Conservation (phyloP, 768 basidiomycete genomes). For the Auriscalpium vulgare region DNA sequence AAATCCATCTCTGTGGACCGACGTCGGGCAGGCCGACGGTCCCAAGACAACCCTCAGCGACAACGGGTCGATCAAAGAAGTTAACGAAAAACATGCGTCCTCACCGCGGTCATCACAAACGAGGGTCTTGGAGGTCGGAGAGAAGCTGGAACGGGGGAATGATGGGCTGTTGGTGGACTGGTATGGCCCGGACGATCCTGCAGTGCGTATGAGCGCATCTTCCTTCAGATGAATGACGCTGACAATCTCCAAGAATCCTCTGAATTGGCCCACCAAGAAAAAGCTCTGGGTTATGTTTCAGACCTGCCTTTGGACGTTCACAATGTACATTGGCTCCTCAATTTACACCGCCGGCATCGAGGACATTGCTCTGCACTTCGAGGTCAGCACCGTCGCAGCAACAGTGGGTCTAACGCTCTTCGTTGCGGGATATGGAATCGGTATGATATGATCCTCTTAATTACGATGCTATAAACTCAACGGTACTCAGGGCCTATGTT, state of each 20-base stretch:
- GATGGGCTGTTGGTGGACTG: conserved; percentile 18
- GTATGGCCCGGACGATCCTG: conserved; percentile 10
- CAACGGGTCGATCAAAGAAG: neutral
- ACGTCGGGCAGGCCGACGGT: neutral
- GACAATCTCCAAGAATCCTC: neutral
- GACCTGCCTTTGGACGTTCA: conserved; percentile 24
- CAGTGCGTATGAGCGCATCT: neutral
- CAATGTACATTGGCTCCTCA: conserved; percentile 26
- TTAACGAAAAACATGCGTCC: neutral
- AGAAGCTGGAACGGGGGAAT: neutral
- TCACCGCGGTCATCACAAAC: neutral
- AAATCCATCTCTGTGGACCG: neutral
- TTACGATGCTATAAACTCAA: conserved; percentile 1
- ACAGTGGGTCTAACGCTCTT: conserved; percentile 22
- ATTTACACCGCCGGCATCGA: conserved; percentile 23
- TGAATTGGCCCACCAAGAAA: conserved; percentile 23
- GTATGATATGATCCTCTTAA: neutral
- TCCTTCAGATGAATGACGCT: neutral
- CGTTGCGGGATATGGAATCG: conserved; percentile 18
- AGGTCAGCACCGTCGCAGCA: conserved; percentile 18
- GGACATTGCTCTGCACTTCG: conserved; percentile 19
- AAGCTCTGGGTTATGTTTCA: conserved; percentile 21
- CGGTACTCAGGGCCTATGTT: conserved; percentile 17
- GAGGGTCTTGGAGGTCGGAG: neutral
- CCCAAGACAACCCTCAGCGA: neutral